Evolutionary conservation across 1,139 yeast genomes (phyloP).

Genomic region (Diutina sp.): DNA sequence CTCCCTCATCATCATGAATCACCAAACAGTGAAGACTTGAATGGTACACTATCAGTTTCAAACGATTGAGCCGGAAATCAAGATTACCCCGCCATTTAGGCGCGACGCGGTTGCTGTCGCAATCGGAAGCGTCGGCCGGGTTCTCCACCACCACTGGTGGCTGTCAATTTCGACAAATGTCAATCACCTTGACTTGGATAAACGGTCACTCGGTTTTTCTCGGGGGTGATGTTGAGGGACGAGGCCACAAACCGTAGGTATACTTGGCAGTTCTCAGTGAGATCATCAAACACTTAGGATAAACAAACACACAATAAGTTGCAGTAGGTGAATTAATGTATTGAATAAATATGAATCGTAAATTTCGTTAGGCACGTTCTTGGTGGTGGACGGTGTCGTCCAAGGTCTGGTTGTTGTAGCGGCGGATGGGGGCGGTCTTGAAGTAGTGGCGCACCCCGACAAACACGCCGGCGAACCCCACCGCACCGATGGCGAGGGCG

Average conservation of each 20-base stretch:
- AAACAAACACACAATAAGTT: too few relatives aligned
- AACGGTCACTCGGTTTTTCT: not conserved
- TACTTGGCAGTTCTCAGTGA: too few relatives aligned
- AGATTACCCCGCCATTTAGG: too few relatives aligned
- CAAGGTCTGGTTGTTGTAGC: not conserved
- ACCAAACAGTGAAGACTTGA: too few relatives aligned
- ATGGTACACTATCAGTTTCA: too few relatives aligned
- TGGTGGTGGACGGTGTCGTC: not conserved
- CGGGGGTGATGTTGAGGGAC: too few relatives aligned
- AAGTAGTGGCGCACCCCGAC: not conserved
- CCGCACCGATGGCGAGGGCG: not conserved
- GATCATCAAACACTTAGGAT: too few relatives aligned
- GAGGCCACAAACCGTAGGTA: too few relatives aligned
- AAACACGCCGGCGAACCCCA: not conserved
- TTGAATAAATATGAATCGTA: not conserved
- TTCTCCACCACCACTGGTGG: not conserved
- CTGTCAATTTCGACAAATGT: too few relatives aligned
- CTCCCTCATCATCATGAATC: not conserved
- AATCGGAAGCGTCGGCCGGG: not conserved
- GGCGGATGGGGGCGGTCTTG: not conserved
- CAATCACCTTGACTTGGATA: too few relatives aligned
- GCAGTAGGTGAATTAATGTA: not conserved
- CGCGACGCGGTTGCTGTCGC: not conserved
- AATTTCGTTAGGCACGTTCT: not conserved
- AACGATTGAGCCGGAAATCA: too few relatives aligned